Evolutionary conservation across 176 grass and related monocot genomes (phyloP).

Genomic region (Carex parvula): DNA sequence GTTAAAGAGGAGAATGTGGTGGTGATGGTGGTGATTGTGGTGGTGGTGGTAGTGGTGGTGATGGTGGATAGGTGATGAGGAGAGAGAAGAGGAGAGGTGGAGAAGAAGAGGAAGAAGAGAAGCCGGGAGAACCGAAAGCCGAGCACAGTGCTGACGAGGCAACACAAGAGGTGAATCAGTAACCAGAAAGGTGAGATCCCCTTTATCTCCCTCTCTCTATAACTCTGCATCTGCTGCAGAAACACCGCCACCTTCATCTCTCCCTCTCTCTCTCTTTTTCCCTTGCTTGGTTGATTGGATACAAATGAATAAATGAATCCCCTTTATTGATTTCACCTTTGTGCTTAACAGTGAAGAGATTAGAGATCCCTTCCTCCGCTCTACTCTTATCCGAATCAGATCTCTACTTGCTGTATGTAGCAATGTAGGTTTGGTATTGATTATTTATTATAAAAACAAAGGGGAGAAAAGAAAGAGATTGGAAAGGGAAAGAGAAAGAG

Average conservation of each 20-base stretch:
- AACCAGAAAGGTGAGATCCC: slow-evolving; percentile 52
- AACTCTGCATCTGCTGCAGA: slow-evolving; percentile 20
- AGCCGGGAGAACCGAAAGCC: slow-evolving; percentile 96
- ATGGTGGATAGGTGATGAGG: slow-evolving; percentile 28
- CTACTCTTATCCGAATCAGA: too few relatives aligned
- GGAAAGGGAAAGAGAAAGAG: neutral
- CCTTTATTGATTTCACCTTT: too few relatives aligned
- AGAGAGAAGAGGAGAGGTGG: slow-evolving; percentile 39
- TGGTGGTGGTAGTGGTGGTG: slow-evolving; percentile 25
- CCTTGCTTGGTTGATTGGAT: too few relatives aligned
- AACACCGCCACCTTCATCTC: slow-evolving; percentile 46
- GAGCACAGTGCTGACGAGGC: slow-evolving; percentile 66
- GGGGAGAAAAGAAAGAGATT: too few relatives aligned
- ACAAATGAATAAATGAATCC: too few relatives aligned
- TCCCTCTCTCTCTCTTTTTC: neutral
- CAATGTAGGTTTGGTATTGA: too few relatives aligned
- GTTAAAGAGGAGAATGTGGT: slow-evolving; percentile 35
- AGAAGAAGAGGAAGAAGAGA: slow-evolving; percentile 85
- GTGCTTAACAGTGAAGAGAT: too few relatives aligned
- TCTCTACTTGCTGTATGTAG: too few relatives aligned
- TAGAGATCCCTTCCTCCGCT: too few relatives aligned
- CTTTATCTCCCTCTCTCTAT: slow-evolving; percentile 21
- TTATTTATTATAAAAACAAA: too few relatives aligned
- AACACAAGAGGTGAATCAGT: slow-evolving; percentile 78
- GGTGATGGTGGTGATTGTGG: slow-evolving; percentile 35